Base-by-base conservation (phyloP, 371 early-diverging fungal species). In the Vairimorpha necatrix region DNA sequence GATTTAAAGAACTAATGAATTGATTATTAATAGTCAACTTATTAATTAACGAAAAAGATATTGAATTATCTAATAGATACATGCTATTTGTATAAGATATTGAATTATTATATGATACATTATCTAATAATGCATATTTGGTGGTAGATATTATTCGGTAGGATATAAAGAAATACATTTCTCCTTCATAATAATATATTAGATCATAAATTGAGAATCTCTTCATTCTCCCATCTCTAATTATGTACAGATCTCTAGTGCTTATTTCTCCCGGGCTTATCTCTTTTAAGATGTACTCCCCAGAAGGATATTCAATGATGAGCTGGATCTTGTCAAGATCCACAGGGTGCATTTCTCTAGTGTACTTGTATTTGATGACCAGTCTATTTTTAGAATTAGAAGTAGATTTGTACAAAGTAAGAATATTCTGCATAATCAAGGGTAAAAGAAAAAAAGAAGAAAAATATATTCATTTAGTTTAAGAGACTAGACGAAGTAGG, bases 11-110 rank as follows among this genome's bases (percentile, higher is more conserved):
- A n/a, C 3, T n/a, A 4, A 50, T 11, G 22, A 11, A 50, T n/a
- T 50, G 50, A n/a, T 50, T 11, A 50, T 50, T 50, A 50, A 50
- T 50, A n/a, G n/a, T 50, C 4, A 50, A n/a, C n/a, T 50, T 50
- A 4, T n/a, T 50, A 3, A 50, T n/a, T 11, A 22, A 13, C 7
- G 42, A 50, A 11, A 11, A 50, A n/a, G n/a, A n/a, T n/a, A n/a
- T n/a, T n/a, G n/a, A n/a, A n/a, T n/a, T n/a, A n/a, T n/a, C n/a
- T n/a, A n/a, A n/a, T n/a, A n/a, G n/a, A n/a, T n/a, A n/a, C n/a
- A n/a, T n/a, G n/a, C n/a, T n/a, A n/a, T n/a, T n/a, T n/a, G n/a
- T n/a, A n/a, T n/a, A n/a, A n/a, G n/a, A n/a, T n/a, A n/a, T n/a
- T n/a, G n/a, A n/a, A n/a, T n/a, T n/a, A n/a, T n/a, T n/a, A n/a